phyloP scores from a whole-genome alignment of 2,329 filamentous ascomycete genomes.

The Apiospora phragmitis region DNA sequence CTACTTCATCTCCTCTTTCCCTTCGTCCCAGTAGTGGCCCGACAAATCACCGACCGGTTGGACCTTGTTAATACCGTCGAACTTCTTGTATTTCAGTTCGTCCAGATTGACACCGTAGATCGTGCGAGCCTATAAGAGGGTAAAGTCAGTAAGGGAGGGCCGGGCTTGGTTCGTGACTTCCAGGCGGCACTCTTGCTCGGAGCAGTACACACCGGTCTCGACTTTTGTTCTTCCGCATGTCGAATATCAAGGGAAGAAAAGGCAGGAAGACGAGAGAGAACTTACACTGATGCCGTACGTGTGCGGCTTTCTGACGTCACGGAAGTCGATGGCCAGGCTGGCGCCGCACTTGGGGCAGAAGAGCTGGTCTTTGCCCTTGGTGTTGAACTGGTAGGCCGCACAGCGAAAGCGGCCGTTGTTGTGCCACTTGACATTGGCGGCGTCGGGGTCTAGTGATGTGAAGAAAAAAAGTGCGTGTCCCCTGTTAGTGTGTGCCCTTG shows the following conservation, averaged over 20 bases:
- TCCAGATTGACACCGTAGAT: conserved; percentile 43
- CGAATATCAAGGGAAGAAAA: not conserved
- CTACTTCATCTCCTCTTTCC: conserved; percentile 29
- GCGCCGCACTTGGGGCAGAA: conserved; percentile 49
- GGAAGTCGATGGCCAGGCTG: conserved; percentile 49
- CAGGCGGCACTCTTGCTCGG: not conserved
- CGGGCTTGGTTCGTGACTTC: not conserved
- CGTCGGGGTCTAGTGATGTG: conserved; percentile 35
- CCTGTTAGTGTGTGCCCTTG: too few relatives aligned
- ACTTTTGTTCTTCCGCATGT: not conserved
- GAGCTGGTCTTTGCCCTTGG: conserved; percentile 47
- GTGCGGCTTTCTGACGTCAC: conserved; percentile 26
- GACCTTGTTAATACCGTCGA: conserved; percentile 37
- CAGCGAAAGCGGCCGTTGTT: conserved; percentile 38
- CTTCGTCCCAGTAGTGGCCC: conserved; percentile 35
- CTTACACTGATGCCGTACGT: conserved; percentile 47
- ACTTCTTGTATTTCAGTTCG: conserved; percentile 34
- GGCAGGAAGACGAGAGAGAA: conserved; percentile 9
- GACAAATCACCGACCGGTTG: conserved; percentile 39
- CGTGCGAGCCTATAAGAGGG: conserved; percentile 35
- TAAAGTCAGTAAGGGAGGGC: not conserved
- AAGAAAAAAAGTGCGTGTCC: not conserved
- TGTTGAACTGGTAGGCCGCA: conserved; percentile 46
- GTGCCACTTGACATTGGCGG: conserved; percentile 43
- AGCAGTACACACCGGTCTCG: not conserved